Conservation (phyloP, 1,139 yeast genomes). For the Keqinozyma sinolaborantium region DNA sequence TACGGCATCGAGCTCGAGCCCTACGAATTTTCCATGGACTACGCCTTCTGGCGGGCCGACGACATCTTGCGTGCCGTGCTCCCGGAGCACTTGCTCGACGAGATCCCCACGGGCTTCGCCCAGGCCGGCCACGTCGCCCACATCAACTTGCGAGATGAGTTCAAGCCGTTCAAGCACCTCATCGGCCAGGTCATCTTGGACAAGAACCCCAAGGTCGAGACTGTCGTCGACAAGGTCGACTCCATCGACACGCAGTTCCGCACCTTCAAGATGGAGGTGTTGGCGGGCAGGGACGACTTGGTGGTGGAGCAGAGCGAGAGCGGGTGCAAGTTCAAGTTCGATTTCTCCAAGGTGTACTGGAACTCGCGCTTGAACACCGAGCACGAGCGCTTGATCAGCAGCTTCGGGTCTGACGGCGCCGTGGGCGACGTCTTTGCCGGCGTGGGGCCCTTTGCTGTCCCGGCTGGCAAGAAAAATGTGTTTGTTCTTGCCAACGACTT, state of each 20-base stretch:
- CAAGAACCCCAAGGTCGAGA: conserved; percentile 72
- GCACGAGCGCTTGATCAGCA: conserved; percentile 72
- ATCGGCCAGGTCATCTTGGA: conserved; percentile 92
- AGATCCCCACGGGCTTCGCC: conserved; percentile 88
- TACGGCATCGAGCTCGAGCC: conserved; percentile 47
- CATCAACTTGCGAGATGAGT: conserved; percentile 78
- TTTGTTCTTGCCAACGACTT: conserved; percentile 89
- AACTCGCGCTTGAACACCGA: conserved; percentile 93
- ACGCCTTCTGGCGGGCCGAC: conserved; percentile 84
- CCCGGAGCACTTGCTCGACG: conserved; percentile 68
- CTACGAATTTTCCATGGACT: conserved; percentile 57
- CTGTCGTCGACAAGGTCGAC: conserved; percentile 94
- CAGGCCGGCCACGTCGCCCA: conserved; percentile 97
- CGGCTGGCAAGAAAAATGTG: conserved; percentile 84
- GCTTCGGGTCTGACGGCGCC: conserved; percentile 62
- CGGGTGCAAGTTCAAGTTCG: conserved; percentile 81
- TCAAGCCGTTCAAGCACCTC: conserved; percentile 72
- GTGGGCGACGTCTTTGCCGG: conserved; percentile 98
- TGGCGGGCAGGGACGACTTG: conserved; percentile 78
- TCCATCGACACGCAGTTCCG: conserved; percentile 84
- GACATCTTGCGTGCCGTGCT: conserved; percentile 74
- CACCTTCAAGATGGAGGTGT: conserved; percentile 88
- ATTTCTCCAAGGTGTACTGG: conserved; percentile 95
- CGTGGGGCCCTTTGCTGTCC: conserved; percentile 97
- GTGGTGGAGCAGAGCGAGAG: conserved; percentile 86